Conservation (phyloP, 768 basidiomycete species). For the Phlebiopsis flavidoalba region DNA sequence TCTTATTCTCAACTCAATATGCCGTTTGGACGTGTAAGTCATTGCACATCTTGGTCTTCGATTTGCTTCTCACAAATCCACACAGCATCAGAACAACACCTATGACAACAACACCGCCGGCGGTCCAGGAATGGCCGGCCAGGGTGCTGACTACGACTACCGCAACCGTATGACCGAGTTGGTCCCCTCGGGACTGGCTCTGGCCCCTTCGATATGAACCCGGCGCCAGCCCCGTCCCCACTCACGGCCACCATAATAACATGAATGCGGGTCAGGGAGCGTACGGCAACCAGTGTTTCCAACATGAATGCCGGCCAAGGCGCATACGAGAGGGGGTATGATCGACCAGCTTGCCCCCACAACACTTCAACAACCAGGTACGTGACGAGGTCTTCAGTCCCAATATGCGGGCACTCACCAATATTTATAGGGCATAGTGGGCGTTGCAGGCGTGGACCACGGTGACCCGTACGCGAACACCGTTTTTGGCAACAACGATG, state of each 20-base stretch:
- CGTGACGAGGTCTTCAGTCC: background rate
- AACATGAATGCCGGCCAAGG: background rate
- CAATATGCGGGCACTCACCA: background rate
- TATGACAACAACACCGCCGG: background rate
- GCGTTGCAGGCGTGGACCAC: background rate
- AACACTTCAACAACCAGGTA: conserved; percentile 5
- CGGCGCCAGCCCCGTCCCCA: background rate
- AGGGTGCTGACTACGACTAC: background rate
- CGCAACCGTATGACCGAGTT: background rate
- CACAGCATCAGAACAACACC: conserved; percentile 1
- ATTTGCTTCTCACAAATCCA: background rate
- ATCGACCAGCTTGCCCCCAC: background rate
- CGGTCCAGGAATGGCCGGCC: background rate
- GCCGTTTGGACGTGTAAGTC: conserved; percentile 8
- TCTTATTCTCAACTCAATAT: background rate
- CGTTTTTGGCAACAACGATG: conserved; percentile 11
- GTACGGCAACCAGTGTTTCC: conserved; percentile 1
- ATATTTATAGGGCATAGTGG: background rate
- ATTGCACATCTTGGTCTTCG: too few relatives aligned
- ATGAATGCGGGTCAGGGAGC: background rate
- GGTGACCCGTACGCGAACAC: conserved; percentile 12
- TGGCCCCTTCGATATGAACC: conserved; percentile 5
- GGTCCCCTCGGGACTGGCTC: conserved; percentile 3
- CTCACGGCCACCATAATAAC: background rate
- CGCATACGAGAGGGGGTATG: conserved; percentile 5